Conservation (phyloP, 176 grass and related monocot species). For the Rhynchospora breviuscula region DNA sequence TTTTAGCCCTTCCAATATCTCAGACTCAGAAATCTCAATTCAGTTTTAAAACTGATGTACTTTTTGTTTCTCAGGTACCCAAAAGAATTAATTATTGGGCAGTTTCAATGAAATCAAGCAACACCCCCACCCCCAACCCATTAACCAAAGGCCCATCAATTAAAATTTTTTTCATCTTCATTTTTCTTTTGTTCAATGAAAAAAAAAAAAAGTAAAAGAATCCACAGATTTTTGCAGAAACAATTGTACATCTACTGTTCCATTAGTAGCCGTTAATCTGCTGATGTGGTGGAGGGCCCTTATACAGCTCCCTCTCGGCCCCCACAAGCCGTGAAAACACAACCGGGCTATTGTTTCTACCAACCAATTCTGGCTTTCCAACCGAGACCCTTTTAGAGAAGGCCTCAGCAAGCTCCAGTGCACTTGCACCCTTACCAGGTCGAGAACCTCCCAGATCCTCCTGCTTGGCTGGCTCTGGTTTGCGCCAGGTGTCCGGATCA, state of each 20-base stretch:
- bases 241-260: constrained; percentile 12
- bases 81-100: background rate
- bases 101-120: constrained; percentile 12
- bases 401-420: constrained; percentile 86
- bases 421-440: constrained; percentile 60
- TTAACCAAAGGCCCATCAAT: background rate
- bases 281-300: constrained; percentile 59
- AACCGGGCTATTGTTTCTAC: constrained; percentile 40
- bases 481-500: constrained; percentile 87
- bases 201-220: constrained; percentile 28
- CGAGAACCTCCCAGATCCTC: constrained; percentile 36
- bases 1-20: background rate
- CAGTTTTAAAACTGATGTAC: background rate
- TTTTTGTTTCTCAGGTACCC: too few relatives aligned
- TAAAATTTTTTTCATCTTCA: constrained; percentile 11
- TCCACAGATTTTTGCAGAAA: constrained; percentile 22
- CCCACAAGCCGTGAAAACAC: constrained; percentile 34
- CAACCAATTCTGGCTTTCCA: constrained; percentile 29
- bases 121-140: constrained; percentile 5
- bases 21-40: background rate
- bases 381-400: constrained; percentile 78
- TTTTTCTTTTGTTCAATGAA: constrained; percentile 23
- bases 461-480: constrained; percentile 53
- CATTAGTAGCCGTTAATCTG: constrained; percentile 94
- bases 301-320: constrained; percentile 44